phyloP scores from a whole-genome alignment of 2,329 filamentous ascomycete genomes.

The Aspergillus fructus region DNA sequence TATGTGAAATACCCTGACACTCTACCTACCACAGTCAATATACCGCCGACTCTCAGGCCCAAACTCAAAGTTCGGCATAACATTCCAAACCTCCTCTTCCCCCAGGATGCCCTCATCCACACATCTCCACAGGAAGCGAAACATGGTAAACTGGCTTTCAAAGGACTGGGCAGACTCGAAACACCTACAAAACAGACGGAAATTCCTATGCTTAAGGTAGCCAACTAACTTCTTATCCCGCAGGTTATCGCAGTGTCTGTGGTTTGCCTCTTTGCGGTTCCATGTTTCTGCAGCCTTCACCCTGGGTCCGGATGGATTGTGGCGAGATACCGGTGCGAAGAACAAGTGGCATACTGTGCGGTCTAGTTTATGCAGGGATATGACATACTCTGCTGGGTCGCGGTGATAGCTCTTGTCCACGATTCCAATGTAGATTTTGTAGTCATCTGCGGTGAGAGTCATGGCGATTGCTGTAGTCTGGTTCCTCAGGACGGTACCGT shows the following conservation, averaged over 20 bases:
- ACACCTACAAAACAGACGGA: not conserved
- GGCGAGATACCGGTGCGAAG: not conserved
- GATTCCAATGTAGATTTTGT: not conserved
- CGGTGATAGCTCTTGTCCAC: not conserved
- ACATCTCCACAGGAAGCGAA: not conserved
- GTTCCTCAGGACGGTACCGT: not conserved
- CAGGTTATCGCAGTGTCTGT: not conserved
- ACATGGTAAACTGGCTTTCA: not conserved
- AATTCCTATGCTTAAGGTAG: not conserved
- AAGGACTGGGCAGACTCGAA: not conserved
- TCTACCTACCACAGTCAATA: not conserved
- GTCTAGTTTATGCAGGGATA: not conserved
- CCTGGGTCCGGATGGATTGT: not conserved
- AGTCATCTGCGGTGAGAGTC: not conserved
- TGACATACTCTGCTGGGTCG: not conserved
- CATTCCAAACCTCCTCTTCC: not conserved
- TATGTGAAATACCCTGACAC: no score
- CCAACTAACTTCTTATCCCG: not conserved
- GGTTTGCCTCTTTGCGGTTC: not conserved
- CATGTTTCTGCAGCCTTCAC: not conserved
- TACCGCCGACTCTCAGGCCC: not conserved
- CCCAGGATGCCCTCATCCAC: not conserved
- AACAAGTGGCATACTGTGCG: not conserved
- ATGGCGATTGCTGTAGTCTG: not conserved
- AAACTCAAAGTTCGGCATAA: not conserved